phyloP scores from a whole-genome alignment of 2,329 filamentous ascomycete species.

The Graphilbum sp. region DNA sequence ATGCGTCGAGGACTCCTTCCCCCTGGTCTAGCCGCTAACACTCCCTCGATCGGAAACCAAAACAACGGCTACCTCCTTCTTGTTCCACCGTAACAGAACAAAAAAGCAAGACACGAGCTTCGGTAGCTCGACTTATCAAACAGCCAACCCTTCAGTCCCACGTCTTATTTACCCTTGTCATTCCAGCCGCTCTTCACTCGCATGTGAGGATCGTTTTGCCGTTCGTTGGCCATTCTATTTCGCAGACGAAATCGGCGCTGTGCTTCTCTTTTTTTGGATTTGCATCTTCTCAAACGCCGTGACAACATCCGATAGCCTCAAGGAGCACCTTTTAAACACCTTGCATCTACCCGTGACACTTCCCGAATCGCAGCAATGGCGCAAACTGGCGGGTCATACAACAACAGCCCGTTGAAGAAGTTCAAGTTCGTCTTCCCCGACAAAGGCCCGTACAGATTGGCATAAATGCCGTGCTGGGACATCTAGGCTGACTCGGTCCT shows the following conservation, averaged over 20 bases:
- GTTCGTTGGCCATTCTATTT: too few species aligned
- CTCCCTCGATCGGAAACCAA: not conserved
- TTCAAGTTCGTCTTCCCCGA: slow-evolving; percentile 57
- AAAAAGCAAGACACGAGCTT: not conserved
- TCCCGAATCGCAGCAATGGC: slow-evolving; percentile 56
- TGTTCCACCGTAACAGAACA: not conserved
- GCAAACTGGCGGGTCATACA: slow-evolving; percentile 74
- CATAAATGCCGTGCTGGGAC: not conserved
- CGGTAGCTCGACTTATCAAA: too few species aligned
- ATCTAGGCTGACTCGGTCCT: slow-evolving; percentile 2
- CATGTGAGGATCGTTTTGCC: too few species aligned
- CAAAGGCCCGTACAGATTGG: not conserved
- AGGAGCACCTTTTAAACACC: too few species aligned
- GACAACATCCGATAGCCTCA: too few species aligned
- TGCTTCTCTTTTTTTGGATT: too few species aligned
- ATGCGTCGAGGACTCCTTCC: not conserved
- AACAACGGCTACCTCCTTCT: not conserved
- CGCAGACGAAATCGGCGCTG: too few species aligned
- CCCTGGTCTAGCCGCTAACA: not conserved
- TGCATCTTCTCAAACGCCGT: too few species aligned
- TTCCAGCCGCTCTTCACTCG: too few species aligned
- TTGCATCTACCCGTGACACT: too few species aligned
- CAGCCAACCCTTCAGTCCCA: too few species aligned
- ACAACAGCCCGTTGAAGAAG: slow-evolving; percentile 99
- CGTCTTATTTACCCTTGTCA: too few species aligned